A percentile compares a stretch with the other conserved stretches of the same genome.
These are phyloP conservation scores for Aspergillus ibericus DNA, from an alignment of 2,329 filamentous ascomycete species.

Conservation along the genomic window DNA sequence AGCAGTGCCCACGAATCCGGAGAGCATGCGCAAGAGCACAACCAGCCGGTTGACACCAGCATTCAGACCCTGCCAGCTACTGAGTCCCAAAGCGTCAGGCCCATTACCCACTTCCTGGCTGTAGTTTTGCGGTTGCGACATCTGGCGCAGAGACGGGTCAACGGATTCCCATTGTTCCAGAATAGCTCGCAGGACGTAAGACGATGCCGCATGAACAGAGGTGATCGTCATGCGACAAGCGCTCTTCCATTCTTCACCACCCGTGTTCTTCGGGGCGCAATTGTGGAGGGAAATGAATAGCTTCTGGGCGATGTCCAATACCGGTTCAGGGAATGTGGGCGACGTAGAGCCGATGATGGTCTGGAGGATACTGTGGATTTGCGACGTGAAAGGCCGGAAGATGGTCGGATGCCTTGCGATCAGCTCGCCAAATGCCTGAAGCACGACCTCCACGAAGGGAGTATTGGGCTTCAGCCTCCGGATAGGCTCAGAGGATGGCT, in stretches of 20 bases:
- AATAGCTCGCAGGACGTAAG: constrained; percentile 75
- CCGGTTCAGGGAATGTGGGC: constrained; percentile 53
- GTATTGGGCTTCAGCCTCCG: constrained; percentile 42
- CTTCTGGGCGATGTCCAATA: constrained; percentile 61
- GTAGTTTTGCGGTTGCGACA: constrained; percentile 37
- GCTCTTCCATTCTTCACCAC: constrained; percentile 75
- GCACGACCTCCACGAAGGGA: constrained; percentile 64
- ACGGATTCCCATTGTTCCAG: constrained; percentile 78
- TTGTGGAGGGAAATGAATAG: constrained; percentile 72
- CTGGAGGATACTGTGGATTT: constrained; percentile 63
- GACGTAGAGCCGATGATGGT: constrained; percentile 63
- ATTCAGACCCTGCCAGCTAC: constrained; percentile 71
- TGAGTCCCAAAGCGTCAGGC: constrained; percentile 53
- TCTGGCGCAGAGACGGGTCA: constrained; percentile 42
- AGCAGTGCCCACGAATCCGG: constrained; percentile 61
- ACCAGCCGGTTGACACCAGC: constrained; percentile 70
- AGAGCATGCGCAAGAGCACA: constrained; percentile 65
- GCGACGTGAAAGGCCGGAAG: constrained; percentile 71
- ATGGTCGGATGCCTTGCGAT: constrained; percentile 80
- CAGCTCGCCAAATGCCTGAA: constrained; percentile 69
- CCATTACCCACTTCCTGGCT: constrained; percentile 37
- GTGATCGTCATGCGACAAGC: constrained; percentile 62
- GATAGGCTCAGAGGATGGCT: constrained; percentile 35
- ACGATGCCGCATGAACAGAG: constrained; percentile 68
- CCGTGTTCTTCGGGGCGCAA: constrained; percentile 77